Conservation (phyloP, 1,284 basidiomycete genomes). For the Caloboletus firmus region DNA sequence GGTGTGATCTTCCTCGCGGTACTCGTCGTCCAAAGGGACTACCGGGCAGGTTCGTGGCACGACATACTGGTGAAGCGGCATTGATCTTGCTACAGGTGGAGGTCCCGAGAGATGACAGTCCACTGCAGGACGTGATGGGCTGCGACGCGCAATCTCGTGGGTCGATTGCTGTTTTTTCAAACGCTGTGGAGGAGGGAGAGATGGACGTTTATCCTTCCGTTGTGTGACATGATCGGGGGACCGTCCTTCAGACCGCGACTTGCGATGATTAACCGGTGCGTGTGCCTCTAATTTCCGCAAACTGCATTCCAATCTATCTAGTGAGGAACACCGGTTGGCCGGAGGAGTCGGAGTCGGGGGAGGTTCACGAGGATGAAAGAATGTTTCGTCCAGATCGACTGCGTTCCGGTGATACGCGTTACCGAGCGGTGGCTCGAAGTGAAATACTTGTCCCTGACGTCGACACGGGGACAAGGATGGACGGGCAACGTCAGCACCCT, state of each 20-base stretch:
- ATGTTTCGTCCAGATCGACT: constrained; percentile 15
- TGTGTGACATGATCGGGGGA: not conserved
- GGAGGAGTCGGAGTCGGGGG: constrained; percentile 13
- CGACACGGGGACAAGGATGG: constrained; percentile 16
- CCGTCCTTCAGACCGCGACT: constrained; percentile 28
- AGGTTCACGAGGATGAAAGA: constrained; percentile 18
- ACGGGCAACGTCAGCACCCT: constrained; percentile 1
- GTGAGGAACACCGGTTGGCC: constrained; percentile 28
- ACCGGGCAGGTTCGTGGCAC: not conserved
- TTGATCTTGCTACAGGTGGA: constrained; percentile 5
- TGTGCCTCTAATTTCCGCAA: constrained; percentile 31
- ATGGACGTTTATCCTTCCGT: constrained; percentile 18
- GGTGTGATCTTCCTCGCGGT: constrained; percentile 1
- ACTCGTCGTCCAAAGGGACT: not conserved
- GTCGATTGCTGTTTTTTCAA: constrained; percentile 19
- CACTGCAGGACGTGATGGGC: not conserved
- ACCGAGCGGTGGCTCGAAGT: constrained; percentile 8
- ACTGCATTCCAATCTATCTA: constrained; percentile 33
- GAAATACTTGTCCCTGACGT: constrained; percentile 33
- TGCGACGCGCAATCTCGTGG: not conserved
- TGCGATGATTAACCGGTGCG: constrained; percentile 26
- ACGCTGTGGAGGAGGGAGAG: constrained; percentile 20
- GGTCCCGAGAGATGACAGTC: constrained; percentile 7
- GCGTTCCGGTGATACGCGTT: not conserved
- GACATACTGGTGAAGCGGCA: not conserved